Conservation (phyloP, 164 flowering plant genomes). For the Piper betle region DNA sequence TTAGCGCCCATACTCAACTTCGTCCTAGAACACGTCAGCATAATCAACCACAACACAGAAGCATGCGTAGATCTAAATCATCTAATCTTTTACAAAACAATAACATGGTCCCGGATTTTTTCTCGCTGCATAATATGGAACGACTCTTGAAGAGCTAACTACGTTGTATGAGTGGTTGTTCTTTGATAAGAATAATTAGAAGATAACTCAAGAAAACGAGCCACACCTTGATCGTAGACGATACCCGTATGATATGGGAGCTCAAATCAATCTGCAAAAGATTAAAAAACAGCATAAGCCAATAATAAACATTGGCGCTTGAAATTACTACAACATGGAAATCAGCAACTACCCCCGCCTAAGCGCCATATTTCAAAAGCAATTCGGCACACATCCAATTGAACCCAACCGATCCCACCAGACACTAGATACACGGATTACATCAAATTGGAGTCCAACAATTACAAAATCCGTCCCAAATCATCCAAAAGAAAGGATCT, state of each 20-base stretch:
- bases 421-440: not conserved
- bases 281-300: not conserved
- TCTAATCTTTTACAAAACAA: not conserved
- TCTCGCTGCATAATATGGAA: not conserved
- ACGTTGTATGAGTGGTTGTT: not conserved
- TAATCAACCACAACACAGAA: not conserved
- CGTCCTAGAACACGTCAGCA: not conserved
- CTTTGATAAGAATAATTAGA: not conserved
- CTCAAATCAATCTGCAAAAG: conserved; percentile 70
- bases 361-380: not conserved
- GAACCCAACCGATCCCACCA: not conserved
- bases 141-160: not conserved
- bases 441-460: conserved; percentile 1
- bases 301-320: not conserved
- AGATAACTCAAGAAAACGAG: not conserved
- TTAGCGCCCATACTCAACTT: not conserved
- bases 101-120: not conserved
- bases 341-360: too few species aligned
- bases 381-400: not conserved
- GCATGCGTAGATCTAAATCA: not conserved
- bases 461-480: not conserved
- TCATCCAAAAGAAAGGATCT: too few species aligned
- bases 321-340: not conserved
- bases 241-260: conserved; percentile 56
- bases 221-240: conserved; percentile 56